phyloP scores from a whole-genome alignment of 2,329 filamentous ascomycete genomes.

The Fusarium sp. region DNA sequence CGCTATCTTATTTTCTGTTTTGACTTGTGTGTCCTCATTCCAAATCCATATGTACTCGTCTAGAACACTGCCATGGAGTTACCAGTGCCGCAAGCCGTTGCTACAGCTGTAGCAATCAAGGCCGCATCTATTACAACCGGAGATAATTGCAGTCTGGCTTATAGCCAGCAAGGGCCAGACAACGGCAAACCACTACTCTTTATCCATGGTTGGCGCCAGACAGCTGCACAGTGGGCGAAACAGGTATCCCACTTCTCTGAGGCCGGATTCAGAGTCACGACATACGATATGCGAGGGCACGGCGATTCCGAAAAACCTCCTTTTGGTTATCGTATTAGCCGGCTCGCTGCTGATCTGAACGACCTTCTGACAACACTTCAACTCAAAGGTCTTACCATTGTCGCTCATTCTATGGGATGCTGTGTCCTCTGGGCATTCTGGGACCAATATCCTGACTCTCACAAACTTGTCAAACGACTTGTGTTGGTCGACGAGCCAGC shows the following conservation, averaged over 20 bases:
- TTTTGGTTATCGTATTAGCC: background rate
- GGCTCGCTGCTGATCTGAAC: background rate
- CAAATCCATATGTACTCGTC: no score
- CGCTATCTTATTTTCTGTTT: no score
- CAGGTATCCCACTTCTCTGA: background rate
- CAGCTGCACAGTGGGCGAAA: background rate
- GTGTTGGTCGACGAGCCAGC: constrained; percentile 2
- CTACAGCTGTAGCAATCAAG: background rate
- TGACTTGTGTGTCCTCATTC: no score
- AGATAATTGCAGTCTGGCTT: background rate
- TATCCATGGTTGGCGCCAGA: background rate
- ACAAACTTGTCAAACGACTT: background rate
- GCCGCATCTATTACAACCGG: background rate
- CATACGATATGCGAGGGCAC: constrained; percentile 4
- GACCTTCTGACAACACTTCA: background rate
- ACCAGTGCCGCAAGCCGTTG: background rate
- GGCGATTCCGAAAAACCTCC: background rate
- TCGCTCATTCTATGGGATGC: constrained; percentile 5
- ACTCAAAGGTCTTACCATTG: background rate
- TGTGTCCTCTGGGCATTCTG: constrained; percentile 2
- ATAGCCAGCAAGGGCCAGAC: background rate
- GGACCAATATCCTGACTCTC: background rate
- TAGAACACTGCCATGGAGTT: background rate
- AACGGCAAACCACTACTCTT: background rate
- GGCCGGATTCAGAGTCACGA: background rate